phyloP scores from a whole-genome alignment of 768 basidiomycete species.

The Tricholoma bakamatsutake region DNA sequence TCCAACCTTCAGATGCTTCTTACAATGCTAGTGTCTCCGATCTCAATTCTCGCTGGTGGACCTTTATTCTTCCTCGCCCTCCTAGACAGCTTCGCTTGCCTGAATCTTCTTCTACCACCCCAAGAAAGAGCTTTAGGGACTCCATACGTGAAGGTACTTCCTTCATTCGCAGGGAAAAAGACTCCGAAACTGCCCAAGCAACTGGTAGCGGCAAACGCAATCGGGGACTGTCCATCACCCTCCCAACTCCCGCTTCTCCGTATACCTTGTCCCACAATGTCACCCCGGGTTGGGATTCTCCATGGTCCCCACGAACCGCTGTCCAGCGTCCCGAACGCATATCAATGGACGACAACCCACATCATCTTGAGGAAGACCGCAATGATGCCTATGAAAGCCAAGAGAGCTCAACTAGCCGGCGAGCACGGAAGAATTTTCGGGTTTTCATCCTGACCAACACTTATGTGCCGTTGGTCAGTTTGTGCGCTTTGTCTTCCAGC shows the following conservation, averaged over 20 bases:
- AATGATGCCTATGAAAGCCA: conserved; percentile 20
- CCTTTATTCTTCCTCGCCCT: conserved; percentile 58
- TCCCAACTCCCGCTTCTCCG: conserved; percentile 33
- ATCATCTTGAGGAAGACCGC: conserved; percentile 23
- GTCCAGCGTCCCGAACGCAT: conserved; percentile 32
- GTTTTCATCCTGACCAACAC: conserved; percentile 66
- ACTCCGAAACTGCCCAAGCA: conserved; percentile 13
- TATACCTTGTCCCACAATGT: conserved; percentile 50
- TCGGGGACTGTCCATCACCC: conserved; percentile 27
- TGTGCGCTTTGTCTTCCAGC: not conserved
- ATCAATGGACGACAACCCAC: conserved; percentile 21
- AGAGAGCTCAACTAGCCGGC: conserved; percentile 25
- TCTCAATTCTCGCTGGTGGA: conserved; percentile 62
- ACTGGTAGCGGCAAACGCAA: conserved; percentile 13
- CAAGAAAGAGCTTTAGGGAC: conserved; percentile 34
- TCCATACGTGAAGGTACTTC: conserved; percentile 30
- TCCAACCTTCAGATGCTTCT: conserved; percentile 49
- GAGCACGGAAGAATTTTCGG: conserved; percentile 41
- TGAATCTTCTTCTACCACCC: conserved; percentile 12
- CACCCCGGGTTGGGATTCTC: conserved; percentile 64
- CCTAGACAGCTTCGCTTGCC: conserved; percentile 19
- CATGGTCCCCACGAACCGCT: conserved; percentile 49
- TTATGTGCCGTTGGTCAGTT: conserved; percentile 72
- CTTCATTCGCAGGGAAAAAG: conserved; percentile 28
- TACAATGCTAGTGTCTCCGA: conserved; percentile 41